A percentile compares a stretch with the other conserved stretches of the same genome.
phyloP scores from a whole-genome alignment of 257 asterid species.

The Solanum ossicruentum region DNA sequence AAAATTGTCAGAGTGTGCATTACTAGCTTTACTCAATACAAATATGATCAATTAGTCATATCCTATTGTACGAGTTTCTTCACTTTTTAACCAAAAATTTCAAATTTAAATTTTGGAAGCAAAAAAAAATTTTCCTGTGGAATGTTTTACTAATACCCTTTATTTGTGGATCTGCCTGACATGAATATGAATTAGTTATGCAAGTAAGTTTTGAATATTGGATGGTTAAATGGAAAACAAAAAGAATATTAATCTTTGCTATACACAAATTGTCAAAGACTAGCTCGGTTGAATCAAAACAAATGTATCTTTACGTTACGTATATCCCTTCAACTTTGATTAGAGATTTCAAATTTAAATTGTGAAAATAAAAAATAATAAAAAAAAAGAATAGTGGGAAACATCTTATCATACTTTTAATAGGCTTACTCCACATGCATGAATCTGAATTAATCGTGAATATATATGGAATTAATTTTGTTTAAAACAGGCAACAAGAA shows the following conservation, averaged over 20 bases:
- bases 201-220: background rate
- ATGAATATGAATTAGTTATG: background rate
- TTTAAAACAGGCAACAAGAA: background rate
- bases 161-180: background rate
- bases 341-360: background rate
- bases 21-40: background rate
- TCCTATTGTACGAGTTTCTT: background rate
- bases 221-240: background rate
- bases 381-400: too few relatives aligned
- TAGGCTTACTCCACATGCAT: background rate
- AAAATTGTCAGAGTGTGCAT: background rate
- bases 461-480: slow-evolving; percentile 4
- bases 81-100: too few relatives aligned
- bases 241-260: background rate
- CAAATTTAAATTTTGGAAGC: too few relatives aligned
- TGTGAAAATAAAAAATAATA: rapidly evolving
- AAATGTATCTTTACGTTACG: background rate
- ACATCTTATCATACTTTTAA: background rate
- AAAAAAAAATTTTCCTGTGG: background rate
- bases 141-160: background rate
- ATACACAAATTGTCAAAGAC: background rate
- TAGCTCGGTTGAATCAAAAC: background rate
- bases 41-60: too few relatives aligned
- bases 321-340: background rate
- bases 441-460: background rate